phyloP scores from a whole-genome alignment of 2,329 filamentous ascomycete species.

The Talaromyces sp. region DNA sequence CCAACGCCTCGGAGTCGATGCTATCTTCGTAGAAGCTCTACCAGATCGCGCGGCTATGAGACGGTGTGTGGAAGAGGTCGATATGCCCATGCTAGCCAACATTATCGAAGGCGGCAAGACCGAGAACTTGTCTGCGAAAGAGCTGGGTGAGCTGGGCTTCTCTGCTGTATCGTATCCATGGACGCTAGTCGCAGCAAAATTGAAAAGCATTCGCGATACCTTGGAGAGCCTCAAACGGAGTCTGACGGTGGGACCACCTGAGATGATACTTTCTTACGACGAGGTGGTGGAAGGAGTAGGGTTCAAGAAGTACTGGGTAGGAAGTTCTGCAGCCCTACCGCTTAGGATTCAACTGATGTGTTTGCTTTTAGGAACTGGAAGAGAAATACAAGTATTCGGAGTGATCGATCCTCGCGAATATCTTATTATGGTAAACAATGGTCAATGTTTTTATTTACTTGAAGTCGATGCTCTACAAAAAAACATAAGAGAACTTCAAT shows the following conservation, averaged over 20 bases:
- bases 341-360: neutral
- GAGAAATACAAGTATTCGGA: conserved; percentile 4
- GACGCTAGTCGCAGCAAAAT: conserved; percentile 9
- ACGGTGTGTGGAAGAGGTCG: conserved; percentile 31
- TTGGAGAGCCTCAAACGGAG: conserved; percentile 37
- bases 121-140: conserved; percentile 33
- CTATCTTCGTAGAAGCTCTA: conserved; percentile 40
- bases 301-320: conserved; percentile 41
- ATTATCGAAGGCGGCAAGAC: conserved; percentile 43
- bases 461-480: neutral
- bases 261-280: conserved; percentile 39
- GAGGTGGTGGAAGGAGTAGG: conserved; percentile 46
- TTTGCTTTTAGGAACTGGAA: conserved; percentile 3
- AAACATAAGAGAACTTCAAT: neutral
- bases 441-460: neutral
- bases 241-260: conserved; percentile 39
- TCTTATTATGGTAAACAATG: neutral
- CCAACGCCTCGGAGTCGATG: conserved; percentile 36
- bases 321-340: conserved; percentile 2
- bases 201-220: conserved; percentile 18
- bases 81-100: conserved; percentile 38
- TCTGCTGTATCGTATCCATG: conserved; percentile 11
- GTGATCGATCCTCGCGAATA: neutral
- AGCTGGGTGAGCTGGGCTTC: conserved; percentile 39
- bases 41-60: conserved; percentile 34